Conservation (phyloP, 225 moss, liverwort and hornwort species). For the Pseudoscleropodium purum region DNA sequence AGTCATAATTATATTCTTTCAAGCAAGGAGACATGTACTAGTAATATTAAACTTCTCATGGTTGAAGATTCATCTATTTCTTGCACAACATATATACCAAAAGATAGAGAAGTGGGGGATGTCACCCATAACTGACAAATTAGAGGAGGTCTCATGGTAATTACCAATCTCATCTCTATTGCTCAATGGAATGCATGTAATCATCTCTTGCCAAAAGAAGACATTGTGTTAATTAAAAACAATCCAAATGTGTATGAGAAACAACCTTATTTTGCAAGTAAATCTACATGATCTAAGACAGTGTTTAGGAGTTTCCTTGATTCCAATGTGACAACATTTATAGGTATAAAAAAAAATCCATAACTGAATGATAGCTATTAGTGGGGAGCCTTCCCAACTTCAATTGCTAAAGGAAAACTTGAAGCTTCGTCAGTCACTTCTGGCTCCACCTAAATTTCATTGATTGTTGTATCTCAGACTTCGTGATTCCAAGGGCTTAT, state of each 20-base stretch:
- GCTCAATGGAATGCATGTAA: fast-evolving
- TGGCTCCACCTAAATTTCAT: not conserved
- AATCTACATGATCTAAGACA: too few relatives aligned
- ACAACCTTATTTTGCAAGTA: too few relatives aligned
- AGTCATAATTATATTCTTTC: not conserved
- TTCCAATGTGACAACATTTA: too few relatives aligned
- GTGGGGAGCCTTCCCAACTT: fast-evolving
- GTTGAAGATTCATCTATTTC: not conserved
- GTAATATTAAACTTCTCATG: not conserved
- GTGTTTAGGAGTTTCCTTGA: too few relatives aligned
- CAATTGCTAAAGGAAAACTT: not conserved
- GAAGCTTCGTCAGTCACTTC: not conserved
- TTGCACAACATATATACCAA: not conserved
- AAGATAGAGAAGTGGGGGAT: not conserved
- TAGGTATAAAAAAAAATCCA: too few relatives aligned
- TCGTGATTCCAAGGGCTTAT: not conserved
- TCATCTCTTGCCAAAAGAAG: too few relatives aligned
- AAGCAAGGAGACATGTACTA: not conserved
- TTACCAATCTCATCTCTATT: not conserved
- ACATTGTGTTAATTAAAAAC: too few relatives aligned
- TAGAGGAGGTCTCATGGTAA: not conserved
- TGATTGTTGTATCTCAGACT: not conserved
- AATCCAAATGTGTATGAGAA: too few relatives aligned
- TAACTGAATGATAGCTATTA: not conserved
- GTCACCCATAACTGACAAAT: fast-evolving